A percentile compares a stretch with the other conserved stretches of the same genome.
phyloP scores from a whole-genome alignment of 2,329 filamentous ascomycete genomes.

The Falciphora oryzae region DNA sequence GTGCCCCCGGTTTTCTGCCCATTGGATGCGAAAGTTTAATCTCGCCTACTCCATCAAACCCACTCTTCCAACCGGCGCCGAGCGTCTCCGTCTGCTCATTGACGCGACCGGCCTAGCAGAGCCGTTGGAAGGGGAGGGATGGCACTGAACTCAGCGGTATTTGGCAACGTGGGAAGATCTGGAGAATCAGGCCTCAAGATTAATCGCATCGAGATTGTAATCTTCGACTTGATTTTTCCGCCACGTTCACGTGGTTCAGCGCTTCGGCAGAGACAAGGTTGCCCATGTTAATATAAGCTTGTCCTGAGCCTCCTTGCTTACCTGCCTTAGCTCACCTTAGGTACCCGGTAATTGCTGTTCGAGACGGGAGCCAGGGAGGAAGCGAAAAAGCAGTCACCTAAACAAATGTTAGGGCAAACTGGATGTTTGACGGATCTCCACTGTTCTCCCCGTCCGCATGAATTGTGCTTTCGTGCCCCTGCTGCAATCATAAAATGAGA shows the following conservation, averaged over 20 bases:
- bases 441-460: not conserved
- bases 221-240: not conserved
- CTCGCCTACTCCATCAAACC: not conserved
- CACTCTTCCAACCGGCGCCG: not conserved
- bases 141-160: not conserved
- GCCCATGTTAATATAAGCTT: not conserved
- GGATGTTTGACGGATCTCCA: not conserved
- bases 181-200: not conserved
- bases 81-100: not conserved
- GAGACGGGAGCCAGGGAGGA: too few species aligned
- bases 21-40: not conserved
- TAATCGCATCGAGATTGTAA: not conserved
- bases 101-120: not conserved
- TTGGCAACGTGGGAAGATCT: not conserved
- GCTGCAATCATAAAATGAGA: not conserved
- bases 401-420: not conserved
- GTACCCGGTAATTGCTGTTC: not conserved
- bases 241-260: too few species aligned
- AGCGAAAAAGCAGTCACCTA: not conserved
- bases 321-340: slow-evolving; percentile 24
- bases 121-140: not conserved
- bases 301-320: slow-evolving; percentile 37
- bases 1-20: not conserved
- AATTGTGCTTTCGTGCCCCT: not conserved
- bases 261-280: not conserved